Evolutionary conservation across 805 yeast species (phyloP), one percentile per base, ranked within the genome.

Genomic region (Nakazawaea sp.): DNA sequence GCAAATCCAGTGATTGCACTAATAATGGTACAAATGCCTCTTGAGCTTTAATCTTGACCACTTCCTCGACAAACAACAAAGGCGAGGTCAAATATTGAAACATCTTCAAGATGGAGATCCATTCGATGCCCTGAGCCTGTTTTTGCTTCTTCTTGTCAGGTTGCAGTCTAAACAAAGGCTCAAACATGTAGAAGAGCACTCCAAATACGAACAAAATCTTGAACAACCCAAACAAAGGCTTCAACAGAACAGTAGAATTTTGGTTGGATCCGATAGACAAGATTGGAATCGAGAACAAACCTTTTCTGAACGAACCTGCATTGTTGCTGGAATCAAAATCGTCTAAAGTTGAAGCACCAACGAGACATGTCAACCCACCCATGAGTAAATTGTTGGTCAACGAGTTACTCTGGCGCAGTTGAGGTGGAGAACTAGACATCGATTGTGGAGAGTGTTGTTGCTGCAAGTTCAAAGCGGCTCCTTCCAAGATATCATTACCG

Each of bases 301-400:
- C 53, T 35, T 51, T 49, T 33, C 51, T 49, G 28, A 33, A 38
- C 27, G 43, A 45, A 8, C 45, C 40, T 2, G 43, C 30, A 9
- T 40, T 28, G 18, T 37, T 35, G 13, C 50, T 17, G 25, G 49
- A 52, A n/a, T 56, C 61, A 33, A 66, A 61, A 32, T 75, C 81
- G 36, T 72, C 74, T 38, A 72, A 62, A 33, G 76, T 60, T 1
- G 81, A 71, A 3, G 81, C 68, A 19, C 85, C 85, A 59, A 77
- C 66, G 48, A 79, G 66, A 36, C 78, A 65, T 18, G 82, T 79
- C 63, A 78, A 62, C 16, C 84, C 81, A 12, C 85, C 86, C 43
- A 80, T 50, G 30, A 80, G 52, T 19, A 73, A 49, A 51, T 75
- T 78, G 43, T 68, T 70, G 9, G 67, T 49, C n/a, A 61, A 45